A percentile compares a stretch with the other conserved stretches of the same genome.
Evolutionary conservation across 805 yeast genomes (phyloP).

Genomic region (Wickerhamiella alocasiicola): DNA sequence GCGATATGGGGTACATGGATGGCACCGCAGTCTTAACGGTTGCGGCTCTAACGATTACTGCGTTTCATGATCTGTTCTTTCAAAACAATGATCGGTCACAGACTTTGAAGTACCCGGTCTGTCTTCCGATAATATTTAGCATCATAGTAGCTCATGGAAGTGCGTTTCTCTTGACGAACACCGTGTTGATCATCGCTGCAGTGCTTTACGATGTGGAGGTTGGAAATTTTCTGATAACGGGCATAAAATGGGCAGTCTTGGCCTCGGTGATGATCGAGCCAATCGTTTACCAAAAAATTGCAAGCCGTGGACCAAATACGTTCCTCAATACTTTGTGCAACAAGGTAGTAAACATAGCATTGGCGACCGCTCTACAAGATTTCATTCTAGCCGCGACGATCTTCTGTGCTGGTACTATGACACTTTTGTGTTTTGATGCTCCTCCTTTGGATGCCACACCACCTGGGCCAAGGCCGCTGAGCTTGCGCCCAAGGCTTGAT

Average conservation of each 20-base stretch:
- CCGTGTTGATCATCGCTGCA: neutral
- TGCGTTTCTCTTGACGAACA: neutral
- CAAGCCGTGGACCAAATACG: slow-evolving; percentile 4
- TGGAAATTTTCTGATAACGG: neutral
- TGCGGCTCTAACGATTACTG: too few relatives aligned
- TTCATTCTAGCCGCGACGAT: neutral
- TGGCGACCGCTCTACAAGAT: neutral
- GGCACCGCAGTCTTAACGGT: too few relatives aligned
- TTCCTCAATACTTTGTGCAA: neutral
- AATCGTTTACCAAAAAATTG: neutral
- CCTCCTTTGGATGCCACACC: neutral
- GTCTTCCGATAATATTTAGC: neutral
- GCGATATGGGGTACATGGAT: too few relatives aligned
- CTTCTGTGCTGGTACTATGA: slow-evolving; percentile 1
- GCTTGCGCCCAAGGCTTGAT: neutral
- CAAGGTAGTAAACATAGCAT: neutral
- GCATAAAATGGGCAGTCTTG: neutral
- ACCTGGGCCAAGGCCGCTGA: neutral
- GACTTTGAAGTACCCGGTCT: neutral
- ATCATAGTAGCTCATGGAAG: slow-evolving; percentile 1
- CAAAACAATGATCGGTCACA: too few relatives aligned
- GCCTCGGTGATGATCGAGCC: slow-evolving; percentile 2
- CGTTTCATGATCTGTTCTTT: too few relatives aligned
- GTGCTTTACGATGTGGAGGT: neutral
- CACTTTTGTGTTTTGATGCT: neutral